phyloP scores from a whole-genome alignment of 345 rosid genomes.

The Lepidium didymum region DNA sequence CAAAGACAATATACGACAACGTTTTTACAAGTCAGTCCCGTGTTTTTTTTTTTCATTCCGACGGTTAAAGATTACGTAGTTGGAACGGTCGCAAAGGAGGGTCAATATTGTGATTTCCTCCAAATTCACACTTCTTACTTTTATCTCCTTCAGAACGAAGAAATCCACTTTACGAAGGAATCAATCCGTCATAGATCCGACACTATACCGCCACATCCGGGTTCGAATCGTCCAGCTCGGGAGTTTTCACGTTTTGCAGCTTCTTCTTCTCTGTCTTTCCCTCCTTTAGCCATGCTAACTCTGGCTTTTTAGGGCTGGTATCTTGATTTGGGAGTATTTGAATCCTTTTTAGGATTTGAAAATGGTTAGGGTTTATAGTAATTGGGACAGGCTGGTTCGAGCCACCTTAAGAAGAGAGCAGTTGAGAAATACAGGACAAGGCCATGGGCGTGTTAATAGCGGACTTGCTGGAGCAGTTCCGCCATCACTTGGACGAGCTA shows the following conservation, averaged over 20 bases:
- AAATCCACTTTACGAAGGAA: slow-evolving; percentile 26
- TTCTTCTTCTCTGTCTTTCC: background rate
- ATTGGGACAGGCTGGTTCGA: slow-evolving; percentile 85
- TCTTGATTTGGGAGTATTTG: slow-evolving; percentile 9
- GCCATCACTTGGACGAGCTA: slow-evolving; percentile 74
- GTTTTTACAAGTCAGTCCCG: background rate
- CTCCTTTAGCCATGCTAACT: background rate
- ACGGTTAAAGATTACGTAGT: slow-evolving; percentile 3
- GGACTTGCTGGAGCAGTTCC: slow-evolving; percentile 90
- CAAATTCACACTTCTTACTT: background rate
- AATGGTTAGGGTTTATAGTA: slow-evolving; percentile 64
- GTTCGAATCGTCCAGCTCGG: slow-evolving; percentile 19
- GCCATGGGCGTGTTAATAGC: slow-evolving; percentile 47
- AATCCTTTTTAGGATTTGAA: slow-evolving; percentile 17
- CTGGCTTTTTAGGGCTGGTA: slow-evolving; percentile 1
- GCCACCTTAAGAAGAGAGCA: slow-evolving; percentile 83
- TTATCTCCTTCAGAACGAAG: background rate
- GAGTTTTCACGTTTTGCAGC: background rate
- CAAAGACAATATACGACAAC: background rate
- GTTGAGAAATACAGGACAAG: slow-evolving; percentile 51
- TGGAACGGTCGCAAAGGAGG: background rate
- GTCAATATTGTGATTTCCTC: background rate
- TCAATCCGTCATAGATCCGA: slow-evolving; percentile 29
- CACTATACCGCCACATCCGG: slow-evolving; percentile 18
- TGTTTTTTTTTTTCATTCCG: slow-evolving; percentile 9